A percentile compares a stretch with the other conserved stretches of the same genome.
These are phyloP conservation scores for Syzygium syzygioides DNA, from an alignment of 441 rosid species.

Conservation along the genomic window DNA sequence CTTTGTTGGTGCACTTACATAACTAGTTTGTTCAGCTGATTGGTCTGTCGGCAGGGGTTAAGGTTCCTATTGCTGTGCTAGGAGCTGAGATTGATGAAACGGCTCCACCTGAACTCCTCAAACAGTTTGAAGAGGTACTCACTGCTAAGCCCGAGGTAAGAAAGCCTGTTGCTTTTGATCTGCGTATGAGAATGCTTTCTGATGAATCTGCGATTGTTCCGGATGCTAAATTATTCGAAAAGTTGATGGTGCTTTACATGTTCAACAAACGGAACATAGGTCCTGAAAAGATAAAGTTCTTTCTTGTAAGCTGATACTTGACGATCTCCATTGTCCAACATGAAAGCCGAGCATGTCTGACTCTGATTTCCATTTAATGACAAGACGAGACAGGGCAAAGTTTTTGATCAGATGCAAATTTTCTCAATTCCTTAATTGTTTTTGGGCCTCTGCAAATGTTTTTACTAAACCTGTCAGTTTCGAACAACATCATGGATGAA, in stretches of 20 bases:
- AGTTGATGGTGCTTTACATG: neutral
- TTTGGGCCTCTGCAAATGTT: neutral
- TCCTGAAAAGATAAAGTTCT: neutral
- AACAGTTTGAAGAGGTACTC: constrained; percentile 53
- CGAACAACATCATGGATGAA: neutral
- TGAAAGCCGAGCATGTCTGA: neutral
- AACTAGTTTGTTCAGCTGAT: neutral
- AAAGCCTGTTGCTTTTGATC: neutral
- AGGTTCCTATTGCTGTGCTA: constrained; percentile 50
- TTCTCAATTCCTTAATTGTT: neutral
- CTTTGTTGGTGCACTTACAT: neutral
- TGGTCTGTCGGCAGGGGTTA: constrained; percentile 30
- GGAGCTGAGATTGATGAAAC: constrained; percentile 66
- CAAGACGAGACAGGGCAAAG: neutral
- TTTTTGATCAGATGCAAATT: neutral
- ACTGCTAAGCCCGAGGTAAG: constrained; percentile 51
- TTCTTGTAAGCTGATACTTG: neutral
- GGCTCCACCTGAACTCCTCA: constrained; percentile 58
- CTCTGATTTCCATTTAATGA: neutral
- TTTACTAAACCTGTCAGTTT: neutral
- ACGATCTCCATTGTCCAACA: neutral
- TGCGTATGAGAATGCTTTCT: neutral
- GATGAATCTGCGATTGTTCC: neutral
- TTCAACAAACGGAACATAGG: neutral
- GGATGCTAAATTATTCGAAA: neutral